These are phyloP conservation scores for Emydomyces testavorans DNA, from an alignment of 2,329 filamentous ascomycete genomes.

Conservation along the genomic window DNA sequence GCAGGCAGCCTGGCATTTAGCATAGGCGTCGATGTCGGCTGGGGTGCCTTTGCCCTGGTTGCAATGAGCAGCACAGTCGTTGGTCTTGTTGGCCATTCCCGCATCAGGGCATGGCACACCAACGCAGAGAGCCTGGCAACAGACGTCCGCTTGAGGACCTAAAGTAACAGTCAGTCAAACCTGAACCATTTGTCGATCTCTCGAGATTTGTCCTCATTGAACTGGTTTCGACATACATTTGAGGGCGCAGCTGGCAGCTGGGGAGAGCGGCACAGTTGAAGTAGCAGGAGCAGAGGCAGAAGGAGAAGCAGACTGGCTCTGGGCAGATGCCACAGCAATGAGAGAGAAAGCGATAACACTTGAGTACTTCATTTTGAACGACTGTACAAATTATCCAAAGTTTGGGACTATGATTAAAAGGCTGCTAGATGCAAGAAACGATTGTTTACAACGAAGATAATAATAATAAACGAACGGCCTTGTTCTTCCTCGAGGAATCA, in stretches of 20 bases:
- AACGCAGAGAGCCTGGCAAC: slow-evolving; percentile 43
- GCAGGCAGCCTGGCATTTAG: slow-evolving; percentile 40
- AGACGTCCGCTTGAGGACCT: slow-evolving; percentile 38
- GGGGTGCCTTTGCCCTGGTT: slow-evolving; percentile 42
- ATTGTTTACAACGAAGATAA: slow-evolving; percentile 2
- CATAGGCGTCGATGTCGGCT: slow-evolving; percentile 37
- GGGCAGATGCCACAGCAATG: slow-evolving; percentile 35
- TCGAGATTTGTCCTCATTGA: background rate
- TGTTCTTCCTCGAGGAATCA: background rate
- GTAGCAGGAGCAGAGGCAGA: too few species aligned
- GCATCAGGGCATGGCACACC: slow-evolving; percentile 43
- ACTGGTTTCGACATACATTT: slow-evolving; percentile 33
- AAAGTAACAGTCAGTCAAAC: background rate
- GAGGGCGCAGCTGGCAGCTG: slow-evolving; percentile 27
- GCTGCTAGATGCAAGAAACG: background rate
- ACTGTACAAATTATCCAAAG: background rate
- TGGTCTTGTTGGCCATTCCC: slow-evolving; percentile 41
- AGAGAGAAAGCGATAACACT: slow-evolving; percentile 36
- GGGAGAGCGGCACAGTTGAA: slow-evolving; percentile 24
- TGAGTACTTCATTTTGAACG: slow-evolving; percentile 32
- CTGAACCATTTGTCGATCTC: background rate
- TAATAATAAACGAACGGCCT: slow-evolving; percentile 4
- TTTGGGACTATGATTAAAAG: slow-evolving; percentile 8
- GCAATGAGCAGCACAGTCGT: slow-evolving; percentile 42
- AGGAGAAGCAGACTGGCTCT: slow-evolving; percentile 27